Evolutionary conservation across 495 filamentous ascomycete genomes (phyloP), one percentile per base, ranked within the genome.

Genomic region (Saxophila tyrrhenica): DNA sequence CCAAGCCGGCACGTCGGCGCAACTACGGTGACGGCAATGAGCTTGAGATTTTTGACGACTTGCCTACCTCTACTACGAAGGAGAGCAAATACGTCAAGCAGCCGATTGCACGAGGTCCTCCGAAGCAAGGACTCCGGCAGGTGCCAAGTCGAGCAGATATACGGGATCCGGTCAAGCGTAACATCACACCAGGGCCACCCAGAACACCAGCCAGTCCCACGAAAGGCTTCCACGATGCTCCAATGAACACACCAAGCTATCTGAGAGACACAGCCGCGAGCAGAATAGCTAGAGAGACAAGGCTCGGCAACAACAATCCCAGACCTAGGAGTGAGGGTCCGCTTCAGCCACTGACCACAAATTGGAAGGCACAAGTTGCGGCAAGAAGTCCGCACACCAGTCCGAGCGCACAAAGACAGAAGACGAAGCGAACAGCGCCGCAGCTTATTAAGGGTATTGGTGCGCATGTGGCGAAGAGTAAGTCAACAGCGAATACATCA

Each of bases 1-100:
- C 77, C 55, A 82, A 84, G 65, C 90, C 89, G 2, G 78, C 80
- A 24, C 25, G 54, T 39, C 75, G 80, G 52, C 80, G 83, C 25
- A 81, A 87, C 62, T 98, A 91, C 70, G 92, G 92, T 3, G 88
- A 95, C 69, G 92, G 92, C 20, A 86, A 78, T 39, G 92, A 98
- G 66, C 71, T 98, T 25, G 91, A 96, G 55, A 79, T 77, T 13
- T 97, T 98, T 66, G 92, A 97, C 61, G 92, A 98, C 70, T 72
- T 98, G 48, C 94, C 94, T 13, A 97, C 88, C 0, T 95, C 88
- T 24, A 82, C 76, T 2, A 78, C 84, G 41, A 79, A 81, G 17
- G 92, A 98, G 65, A 85, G 79, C 51, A 84, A 79, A 63, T 98
- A 81, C 59, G 72, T 89, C 49, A 90, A 89, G 66, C 81, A 85